phyloP scores from a whole-genome alignment of 78 protist species.

The Dictyostelium brefeldianum region DNA sequence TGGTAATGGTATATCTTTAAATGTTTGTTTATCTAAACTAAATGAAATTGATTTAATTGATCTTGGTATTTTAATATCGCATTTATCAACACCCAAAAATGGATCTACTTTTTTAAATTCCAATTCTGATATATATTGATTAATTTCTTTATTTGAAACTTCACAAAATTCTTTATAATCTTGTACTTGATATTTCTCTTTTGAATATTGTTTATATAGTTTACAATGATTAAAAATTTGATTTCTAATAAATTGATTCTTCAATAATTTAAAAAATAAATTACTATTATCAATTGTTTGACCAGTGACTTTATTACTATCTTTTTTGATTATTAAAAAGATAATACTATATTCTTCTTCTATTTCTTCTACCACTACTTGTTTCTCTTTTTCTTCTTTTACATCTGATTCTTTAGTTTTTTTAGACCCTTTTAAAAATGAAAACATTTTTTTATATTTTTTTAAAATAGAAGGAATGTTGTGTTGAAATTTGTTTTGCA shows the following conservation, averaged over 20 bases:
- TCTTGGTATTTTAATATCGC: neutral
- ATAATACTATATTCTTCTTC: neutral
- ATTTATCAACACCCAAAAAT: neutral
- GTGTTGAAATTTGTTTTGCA: too few relatives aligned
- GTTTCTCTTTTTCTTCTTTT: neutral
- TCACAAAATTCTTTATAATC: constrained; percentile 4
- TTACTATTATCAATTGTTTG: neutral
- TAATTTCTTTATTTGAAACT: neutral
- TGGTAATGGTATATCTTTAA: neutral
- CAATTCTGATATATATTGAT: neutral
- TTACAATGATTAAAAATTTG: neutral
- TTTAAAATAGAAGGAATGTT: too few relatives aligned
- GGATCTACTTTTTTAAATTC: neutral
- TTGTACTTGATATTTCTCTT: neutral
- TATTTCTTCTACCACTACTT: neutral
- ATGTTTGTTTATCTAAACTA: neutral
- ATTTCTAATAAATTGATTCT: neutral
- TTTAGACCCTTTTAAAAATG: neutral
- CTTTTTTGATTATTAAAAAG: neutral
- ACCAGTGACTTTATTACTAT: neutral
- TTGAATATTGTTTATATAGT: neutral
- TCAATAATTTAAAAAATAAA: neutral
- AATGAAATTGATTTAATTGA: neutral
- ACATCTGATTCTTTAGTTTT: neutral
- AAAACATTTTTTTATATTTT: neutral